A percentile compares a stretch with the other conserved stretches of the same genome.
phyloP scores from a whole-genome alignment of 257 asterid species.

The Salvia hispanica region DNA sequence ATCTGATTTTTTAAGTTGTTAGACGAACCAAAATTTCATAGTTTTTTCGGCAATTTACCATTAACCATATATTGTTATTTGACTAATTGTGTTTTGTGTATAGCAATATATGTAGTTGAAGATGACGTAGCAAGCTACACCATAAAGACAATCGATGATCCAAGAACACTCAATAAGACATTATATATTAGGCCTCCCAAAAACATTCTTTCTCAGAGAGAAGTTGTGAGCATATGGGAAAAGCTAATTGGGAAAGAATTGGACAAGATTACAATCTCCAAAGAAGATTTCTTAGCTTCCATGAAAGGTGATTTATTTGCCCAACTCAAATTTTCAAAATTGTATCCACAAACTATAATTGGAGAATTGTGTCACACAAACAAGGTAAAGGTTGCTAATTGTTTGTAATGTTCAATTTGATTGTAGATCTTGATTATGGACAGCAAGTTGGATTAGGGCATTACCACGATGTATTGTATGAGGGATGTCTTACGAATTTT shows the following conservation, averaged over 20 bases:
- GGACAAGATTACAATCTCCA: slow-evolving; percentile 40
- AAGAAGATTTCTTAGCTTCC: slow-evolving; percentile 48
- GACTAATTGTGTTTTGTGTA: background rate
- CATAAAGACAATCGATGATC: slow-evolving; percentile 55
- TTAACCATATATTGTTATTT: too few relatives aligned
- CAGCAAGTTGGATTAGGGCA: slow-evolving; percentile 36
- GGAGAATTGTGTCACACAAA: too few relatives aligned
- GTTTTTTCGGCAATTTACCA: too few relatives aligned
- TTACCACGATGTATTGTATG: slow-evolving; percentile 27
- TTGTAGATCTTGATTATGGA: slow-evolving; percentile 44
- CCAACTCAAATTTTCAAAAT: too few relatives aligned
- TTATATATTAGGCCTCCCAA: slow-evolving; percentile 55
- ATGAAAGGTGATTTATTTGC: slow-evolving; percentile 47
- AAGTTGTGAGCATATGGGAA: slow-evolving; percentile 61
- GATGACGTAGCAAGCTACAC: slow-evolving; percentile 61
- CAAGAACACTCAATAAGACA: slow-evolving; percentile 59
- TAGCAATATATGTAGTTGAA: slow-evolving; percentile 53
- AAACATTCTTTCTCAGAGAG: slow-evolving; percentile 53
- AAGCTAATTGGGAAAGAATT: slow-evolving; percentile 44
- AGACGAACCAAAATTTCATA: too few relatives aligned
- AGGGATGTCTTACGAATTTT: slow-evolving; percentile 46
- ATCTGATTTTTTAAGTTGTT: too few relatives aligned
- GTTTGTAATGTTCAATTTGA: background rate
- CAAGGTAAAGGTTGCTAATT: background rate
- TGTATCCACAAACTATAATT: too few relatives aligned